Base-by-base conservation (phyloP, 768 basidiomycete genomes). In the Trametes cubensis region DNA sequence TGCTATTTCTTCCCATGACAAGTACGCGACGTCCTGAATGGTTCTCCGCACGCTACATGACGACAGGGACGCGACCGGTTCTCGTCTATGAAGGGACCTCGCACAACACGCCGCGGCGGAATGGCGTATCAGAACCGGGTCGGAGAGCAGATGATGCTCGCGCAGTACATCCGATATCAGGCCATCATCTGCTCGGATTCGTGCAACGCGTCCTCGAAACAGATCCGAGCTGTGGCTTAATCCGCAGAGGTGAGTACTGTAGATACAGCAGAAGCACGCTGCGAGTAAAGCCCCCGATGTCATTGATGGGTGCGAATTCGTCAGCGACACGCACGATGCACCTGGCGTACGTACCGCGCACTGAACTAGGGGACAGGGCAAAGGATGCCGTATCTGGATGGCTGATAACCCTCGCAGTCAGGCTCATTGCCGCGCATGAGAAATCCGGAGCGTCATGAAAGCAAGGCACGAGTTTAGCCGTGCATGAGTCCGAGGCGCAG, bases 131-230 rank as follows among this genome's bases (percentile, higher is more conserved):
- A 54, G 34, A 34, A 34, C 17, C 40, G 23, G 39, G 26, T 26
- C 6, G 25, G 17, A 42, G 41, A 26, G 45, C 45, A 21, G 20
- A 23, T 46, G 51, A 41, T 28, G 28, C 38, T 17, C 26, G 41
- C 53, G 41, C 53, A 54, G 53, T 54, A 54, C 53, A 46, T 56
- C 55, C 55, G 55, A 56, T 47, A 56, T 56, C 55, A 56, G 42
- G n/a, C 52, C 53, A 45, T 40, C 4, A 5, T n/a, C 41, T 48
- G 40, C 21, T 30, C 34, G 50, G 38, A 55, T 7, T 28, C 38
- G 34, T 28, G 26, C 28, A 47, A 52, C 28, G 30, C 51, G 42
- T 44, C 42, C 18, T 30, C 47, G 25, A 50, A 23, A 20, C 48
- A 61, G 48, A 53, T 61, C 50, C 38, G 60, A 42, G 40, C 53